Percentiles rank a stretch among this genome's conserved stretches.
phyloP scores from a whole-genome alignment of 306 rosid genomes.

The Bauhinia variegata region DNA sequence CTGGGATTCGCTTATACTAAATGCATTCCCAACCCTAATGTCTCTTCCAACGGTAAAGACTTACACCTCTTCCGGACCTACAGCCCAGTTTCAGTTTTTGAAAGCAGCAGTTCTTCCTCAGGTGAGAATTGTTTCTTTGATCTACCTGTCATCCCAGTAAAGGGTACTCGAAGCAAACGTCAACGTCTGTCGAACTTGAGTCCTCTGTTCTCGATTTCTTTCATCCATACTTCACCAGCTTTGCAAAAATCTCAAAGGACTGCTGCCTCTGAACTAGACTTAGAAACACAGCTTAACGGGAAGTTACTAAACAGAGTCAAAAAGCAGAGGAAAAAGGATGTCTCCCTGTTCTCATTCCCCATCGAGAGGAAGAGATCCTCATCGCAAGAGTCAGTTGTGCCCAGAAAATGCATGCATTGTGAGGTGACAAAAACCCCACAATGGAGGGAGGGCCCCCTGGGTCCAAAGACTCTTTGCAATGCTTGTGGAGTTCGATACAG shows the following conservation, averaged over 20 bases:
- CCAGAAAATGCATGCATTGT: conserved; percentile 72
- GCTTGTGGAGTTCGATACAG: conserved; percentile 93
- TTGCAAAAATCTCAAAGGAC: conserved; percentile 23
- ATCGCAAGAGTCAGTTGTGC: conserved; percentile 27
- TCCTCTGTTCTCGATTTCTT: conserved; percentile 35
- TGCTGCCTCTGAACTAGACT: conserved; percentile 43
- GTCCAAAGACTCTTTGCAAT: conserved; percentile 88
- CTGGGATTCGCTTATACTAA: conserved; percentile 41
- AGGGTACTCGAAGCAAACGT: conserved; percentile 73
- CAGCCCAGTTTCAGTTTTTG: conserved; percentile 78
- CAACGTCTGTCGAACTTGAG: conserved; percentile 46
- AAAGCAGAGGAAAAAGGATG: conserved; percentile 47
- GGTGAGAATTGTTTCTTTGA: conserved; percentile 52
- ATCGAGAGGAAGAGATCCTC: conserved; percentile 38
- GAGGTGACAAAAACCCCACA: conserved; percentile 79
- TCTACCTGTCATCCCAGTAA: conserved; percentile 40
- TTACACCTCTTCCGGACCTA: conserved; percentile 52
- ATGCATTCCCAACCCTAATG: conserved; percentile 30
- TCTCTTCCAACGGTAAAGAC: conserved; percentile 44
- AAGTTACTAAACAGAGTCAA: conserved; percentile 36
- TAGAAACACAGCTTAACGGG: conserved; percentile 31
- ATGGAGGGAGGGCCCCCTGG: conserved; percentile 91
- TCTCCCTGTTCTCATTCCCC: conserved; percentile 36
- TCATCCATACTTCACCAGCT: conserved; percentile 31
- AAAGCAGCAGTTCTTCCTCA: conserved; percentile 66